Percentiles rank a stretch among this genome's conserved stretches.
Evolutionary conservation across 2,329 filamentous ascomycete genomes (phyloP).

Genomic region (Lecanicillium sp.): DNA sequence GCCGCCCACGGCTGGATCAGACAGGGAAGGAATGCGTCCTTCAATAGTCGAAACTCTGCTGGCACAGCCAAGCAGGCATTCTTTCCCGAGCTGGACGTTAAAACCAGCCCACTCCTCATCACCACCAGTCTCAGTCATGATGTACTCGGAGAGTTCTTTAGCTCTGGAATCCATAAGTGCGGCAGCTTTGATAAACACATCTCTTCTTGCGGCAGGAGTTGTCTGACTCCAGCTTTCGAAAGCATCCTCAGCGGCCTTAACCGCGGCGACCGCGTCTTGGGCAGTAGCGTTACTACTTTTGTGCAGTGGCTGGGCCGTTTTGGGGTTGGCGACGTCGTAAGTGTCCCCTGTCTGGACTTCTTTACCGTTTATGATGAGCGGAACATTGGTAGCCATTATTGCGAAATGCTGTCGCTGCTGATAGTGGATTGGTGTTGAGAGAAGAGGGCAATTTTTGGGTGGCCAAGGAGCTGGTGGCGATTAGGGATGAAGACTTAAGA

Average conservation of each 20-base stretch:
- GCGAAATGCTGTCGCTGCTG: background rate
- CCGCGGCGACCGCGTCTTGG: constrained; percentile 44
- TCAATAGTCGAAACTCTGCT: constrained; percentile 30
- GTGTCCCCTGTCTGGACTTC: constrained; percentile 36
- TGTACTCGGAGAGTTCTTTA: constrained; percentile 52
- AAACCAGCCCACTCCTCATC: constrained; percentile 30
- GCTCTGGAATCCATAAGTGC: constrained; percentile 51
- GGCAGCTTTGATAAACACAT: constrained; percentile 62
- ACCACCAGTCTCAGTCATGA: constrained; percentile 41
- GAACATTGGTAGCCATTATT: constrained; percentile 16
- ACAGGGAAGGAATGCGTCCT: constrained; percentile 27
- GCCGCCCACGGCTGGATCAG: constrained; percentile 27
- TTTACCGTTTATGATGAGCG: constrained; percentile 34
- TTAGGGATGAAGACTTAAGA: too few relatives aligned
- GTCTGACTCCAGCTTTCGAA: constrained; percentile 61
- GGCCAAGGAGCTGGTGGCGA: too few relatives aligned
- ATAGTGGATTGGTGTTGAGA: too few relatives aligned
- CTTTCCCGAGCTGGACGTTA: constrained; percentile 26
- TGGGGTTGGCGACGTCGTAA: constrained; percentile 50
- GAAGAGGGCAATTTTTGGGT: too few relatives aligned
- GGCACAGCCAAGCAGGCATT: constrained; percentile 34
- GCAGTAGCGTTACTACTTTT: constrained; percentile 49
- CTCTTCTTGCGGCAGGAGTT: constrained; percentile 51
- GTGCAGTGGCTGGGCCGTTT: constrained; percentile 41
- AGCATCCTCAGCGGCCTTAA: constrained; percentile 51